Conservation (phyloP, 1,139 yeast species). For the Yamadazyma spencermartinsiae region DNA sequence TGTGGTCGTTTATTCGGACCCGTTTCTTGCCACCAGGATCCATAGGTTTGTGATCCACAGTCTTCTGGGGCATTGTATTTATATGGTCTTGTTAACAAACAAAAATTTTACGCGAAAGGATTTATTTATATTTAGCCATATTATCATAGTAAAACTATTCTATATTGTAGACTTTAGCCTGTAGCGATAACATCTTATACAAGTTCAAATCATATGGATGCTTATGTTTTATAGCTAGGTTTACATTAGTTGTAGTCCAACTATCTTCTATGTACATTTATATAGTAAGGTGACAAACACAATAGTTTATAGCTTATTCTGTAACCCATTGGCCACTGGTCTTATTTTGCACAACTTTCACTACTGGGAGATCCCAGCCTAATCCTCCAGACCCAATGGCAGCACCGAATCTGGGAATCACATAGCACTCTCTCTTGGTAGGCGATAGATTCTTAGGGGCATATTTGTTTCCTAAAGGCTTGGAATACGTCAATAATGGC, state of each 20-base stretch:
- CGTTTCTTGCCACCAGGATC: conserved; percentile 10
- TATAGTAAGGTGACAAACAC: not conserved
- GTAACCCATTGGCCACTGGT: conserved; percentile 59
- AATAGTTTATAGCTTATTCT: not conserved
- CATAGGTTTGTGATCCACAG: conserved; percentile 3
- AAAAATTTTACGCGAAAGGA: not conserved
- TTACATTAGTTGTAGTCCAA: no score
- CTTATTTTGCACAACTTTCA: conserved; percentile 72
- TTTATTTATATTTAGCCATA: no score
- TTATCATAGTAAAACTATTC: no score
- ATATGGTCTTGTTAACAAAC: not conserved
- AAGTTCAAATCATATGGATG: no score
- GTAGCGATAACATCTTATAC: no score
- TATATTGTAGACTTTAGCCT: no score
- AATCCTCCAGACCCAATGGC: conserved; percentile 78
- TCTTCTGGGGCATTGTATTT: not conserved
- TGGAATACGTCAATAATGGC: conserved; percentile 76
- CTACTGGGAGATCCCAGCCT: conserved; percentile 92
- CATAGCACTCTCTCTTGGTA: conserved; percentile 80
- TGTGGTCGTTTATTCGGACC: conserved; percentile 17
- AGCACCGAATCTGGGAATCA: conserved; percentile 89
- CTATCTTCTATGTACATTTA: not conserved
- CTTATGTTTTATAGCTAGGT: no score
- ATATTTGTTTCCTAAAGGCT: conserved; percentile 88
- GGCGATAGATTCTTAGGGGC: conserved; percentile 70